A percentile compares a stretch with the other conserved stretches of the same genome.
Conservation (phyloP, 169 alveolate species). For the Eimeria maxima region DNA sequence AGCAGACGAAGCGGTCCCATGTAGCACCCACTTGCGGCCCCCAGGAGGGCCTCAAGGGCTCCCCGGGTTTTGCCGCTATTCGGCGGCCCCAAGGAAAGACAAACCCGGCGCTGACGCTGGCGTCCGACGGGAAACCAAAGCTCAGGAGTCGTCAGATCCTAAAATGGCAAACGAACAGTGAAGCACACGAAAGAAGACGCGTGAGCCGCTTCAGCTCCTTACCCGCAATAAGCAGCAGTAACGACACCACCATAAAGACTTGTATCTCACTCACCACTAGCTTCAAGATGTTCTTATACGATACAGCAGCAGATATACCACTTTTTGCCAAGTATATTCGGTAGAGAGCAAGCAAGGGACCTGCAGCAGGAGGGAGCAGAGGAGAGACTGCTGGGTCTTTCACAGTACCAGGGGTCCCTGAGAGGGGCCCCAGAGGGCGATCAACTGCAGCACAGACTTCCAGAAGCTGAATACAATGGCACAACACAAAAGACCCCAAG, state of each 20-base stretch:
- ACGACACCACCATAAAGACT: neutral
- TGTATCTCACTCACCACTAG: conserved; percentile 22
- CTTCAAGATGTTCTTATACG: conserved; percentile 32
- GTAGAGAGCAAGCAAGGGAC: conserved; percentile 61
- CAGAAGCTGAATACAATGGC: conserved; percentile 58
- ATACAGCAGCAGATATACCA: neutral
- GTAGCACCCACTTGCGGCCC: conserved; percentile 93
- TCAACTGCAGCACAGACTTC: conserved; percentile 35
- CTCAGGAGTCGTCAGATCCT: conserved; percentile 75
- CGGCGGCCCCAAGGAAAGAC: conserved; percentile 96
- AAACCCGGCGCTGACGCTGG: conserved; percentile 87
- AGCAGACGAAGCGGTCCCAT: conserved; percentile 96
- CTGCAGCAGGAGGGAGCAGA: conserved; percentile 45
- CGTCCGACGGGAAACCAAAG: conserved; percentile 74
- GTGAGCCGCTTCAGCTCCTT: neutral
- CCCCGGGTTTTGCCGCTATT: conserved; percentile 96
- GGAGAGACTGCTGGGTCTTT: neutral
- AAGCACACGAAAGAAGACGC: neutral
- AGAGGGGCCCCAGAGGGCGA: neutral
- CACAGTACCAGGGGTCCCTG: conserved; percentile 25
- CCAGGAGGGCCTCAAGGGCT: conserved; percentile 90
- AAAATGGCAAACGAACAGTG: neutral
- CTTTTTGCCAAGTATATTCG: conserved; percentile 28
- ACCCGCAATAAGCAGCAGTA: neutral
- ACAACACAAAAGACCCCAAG: neutral